These are phyloP conservation scores for Termitomyces sp. DNA, from an alignment of 768 basidiomycete genomes.

Conservation along the genomic window DNA sequence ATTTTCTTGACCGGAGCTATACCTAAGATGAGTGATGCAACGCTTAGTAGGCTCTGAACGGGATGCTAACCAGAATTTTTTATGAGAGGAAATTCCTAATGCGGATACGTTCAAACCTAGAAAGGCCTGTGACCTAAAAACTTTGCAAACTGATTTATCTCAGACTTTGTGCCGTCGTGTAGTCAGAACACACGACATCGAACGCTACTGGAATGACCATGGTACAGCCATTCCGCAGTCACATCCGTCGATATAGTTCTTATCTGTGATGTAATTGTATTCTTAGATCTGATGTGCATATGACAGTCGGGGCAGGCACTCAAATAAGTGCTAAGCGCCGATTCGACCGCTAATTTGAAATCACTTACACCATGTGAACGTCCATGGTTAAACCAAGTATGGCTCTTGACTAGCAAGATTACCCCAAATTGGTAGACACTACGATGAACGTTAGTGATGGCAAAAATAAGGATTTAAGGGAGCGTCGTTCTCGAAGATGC, in stretches of 20 bases:
- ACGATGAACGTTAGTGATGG: background rate
- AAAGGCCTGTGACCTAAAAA: background rate
- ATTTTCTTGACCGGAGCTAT: background rate
- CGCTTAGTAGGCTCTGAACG: background rate
- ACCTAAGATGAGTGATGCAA: background rate
- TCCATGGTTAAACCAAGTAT: background rate
- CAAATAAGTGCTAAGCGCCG: background rate
- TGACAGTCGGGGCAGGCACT: background rate
- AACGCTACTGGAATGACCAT: background rate
- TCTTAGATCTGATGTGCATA: background rate
- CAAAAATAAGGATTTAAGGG: background rate
- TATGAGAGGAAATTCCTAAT: background rate
- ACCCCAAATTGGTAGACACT: background rate
- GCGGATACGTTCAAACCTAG: background rate
- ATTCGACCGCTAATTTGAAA: background rate
- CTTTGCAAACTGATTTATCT: background rate
- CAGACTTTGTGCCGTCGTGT: background rate
- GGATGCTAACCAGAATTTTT: background rate
- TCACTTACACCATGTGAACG: background rate
- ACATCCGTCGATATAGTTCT: background rate
- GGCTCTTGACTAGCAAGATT: background rate
- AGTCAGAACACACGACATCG: background rate
- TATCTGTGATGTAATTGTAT: background rate
- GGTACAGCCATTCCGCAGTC: background rate
- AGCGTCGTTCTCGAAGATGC: background rate